phyloP scores from a whole-genome alignment of 2,329 filamentous ascomycete species.

The Phialophora verrucosa region DNA sequence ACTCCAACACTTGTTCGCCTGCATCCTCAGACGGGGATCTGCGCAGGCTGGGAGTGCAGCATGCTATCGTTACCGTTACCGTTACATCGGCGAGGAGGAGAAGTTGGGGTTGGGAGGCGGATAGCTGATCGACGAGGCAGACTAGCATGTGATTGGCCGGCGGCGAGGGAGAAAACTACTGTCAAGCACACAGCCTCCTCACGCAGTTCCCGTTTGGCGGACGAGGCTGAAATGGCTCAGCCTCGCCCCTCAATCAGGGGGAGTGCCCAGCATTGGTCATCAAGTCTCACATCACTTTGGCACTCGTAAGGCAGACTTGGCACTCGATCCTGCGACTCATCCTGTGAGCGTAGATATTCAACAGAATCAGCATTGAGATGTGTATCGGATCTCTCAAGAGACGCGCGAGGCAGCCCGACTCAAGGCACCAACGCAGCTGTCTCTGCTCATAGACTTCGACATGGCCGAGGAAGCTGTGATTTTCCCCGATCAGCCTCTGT shows the following conservation, averaged over 20 bases:
- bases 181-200: background rate
- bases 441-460: background rate
- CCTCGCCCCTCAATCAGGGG: slow-evolving; percentile 8
- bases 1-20: background rate
- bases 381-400: background rate
- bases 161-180: background rate
- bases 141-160: background rate
- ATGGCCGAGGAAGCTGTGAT: slow-evolving; percentile 34
- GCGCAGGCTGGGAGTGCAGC: slow-evolving; percentile 11
- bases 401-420: background rate
- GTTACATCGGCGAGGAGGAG: slow-evolving; percentile 32
- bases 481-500: slow-evolving; percentile 30
- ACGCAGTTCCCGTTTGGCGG: background rate
- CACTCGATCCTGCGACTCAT: background rate
- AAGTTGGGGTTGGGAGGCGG: slow-evolving; percentile 21
- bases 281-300: background rate
- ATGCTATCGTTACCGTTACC: slow-evolving; percentile 7
- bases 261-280: background rate
- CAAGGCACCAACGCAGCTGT: background rate
- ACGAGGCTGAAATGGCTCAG: background rate
- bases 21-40: slow-evolving; percentile 25
- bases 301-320: background rate
- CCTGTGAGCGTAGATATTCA: background rate
- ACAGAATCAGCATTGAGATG: background rate
- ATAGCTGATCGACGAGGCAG: background rate